A percentile compares a stretch with the other conserved stretches of the same genome.
phyloP scores from a whole-genome alignment of 169 alveolate species.

The Plasmodium berghei region DNA sequence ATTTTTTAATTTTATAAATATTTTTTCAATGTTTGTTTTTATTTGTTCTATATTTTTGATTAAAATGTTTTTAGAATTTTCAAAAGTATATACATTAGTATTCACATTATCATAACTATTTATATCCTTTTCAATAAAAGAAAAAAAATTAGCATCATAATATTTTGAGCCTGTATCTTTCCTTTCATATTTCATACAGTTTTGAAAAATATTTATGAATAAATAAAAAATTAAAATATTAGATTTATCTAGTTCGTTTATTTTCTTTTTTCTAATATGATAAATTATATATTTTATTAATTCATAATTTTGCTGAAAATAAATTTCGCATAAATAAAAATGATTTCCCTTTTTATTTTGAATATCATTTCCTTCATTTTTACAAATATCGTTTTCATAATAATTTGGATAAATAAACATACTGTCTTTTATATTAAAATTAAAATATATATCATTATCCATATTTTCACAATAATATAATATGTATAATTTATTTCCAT shows the following conservation, averaged over 20 bases:
- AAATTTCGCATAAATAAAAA: constrained; percentile 50
- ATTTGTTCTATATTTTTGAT: constrained; percentile 13
- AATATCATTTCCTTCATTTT: background rate
- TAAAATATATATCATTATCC: constrained; percentile 17
- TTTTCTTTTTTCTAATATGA: constrained; percentile 29
- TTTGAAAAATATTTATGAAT: constrained; percentile 10
- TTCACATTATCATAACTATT: background rate
- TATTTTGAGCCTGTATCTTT: background rate
- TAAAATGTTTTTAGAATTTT: background rate
- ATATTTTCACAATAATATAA: constrained; percentile 20
- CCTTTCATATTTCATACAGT: background rate
- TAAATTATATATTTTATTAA: constrained; percentile 20
- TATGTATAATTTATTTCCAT: constrained; percentile 11
- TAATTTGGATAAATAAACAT: too few species aligned
- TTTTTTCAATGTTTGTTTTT: constrained; percentile 25
- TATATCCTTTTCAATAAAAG: constrained; percentile 22
- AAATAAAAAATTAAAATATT: constrained; percentile 27
- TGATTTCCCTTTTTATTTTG: background rate
- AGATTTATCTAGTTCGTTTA: background rate
- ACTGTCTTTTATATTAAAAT: constrained; percentile 27
- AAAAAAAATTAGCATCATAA: constrained; percentile 43
- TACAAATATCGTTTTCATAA: too few species aligned
- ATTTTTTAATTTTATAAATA: background rate
- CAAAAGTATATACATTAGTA: background rate
- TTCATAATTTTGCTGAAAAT: constrained; percentile 25